A percentile compares a stretch with the other conserved stretches of the same genome.
These are phyloP conservation scores for Phylloporus rhodoxanthus DNA, from an alignment of 768 basidiomycete genomes.

Conservation along the genomic window DNA sequence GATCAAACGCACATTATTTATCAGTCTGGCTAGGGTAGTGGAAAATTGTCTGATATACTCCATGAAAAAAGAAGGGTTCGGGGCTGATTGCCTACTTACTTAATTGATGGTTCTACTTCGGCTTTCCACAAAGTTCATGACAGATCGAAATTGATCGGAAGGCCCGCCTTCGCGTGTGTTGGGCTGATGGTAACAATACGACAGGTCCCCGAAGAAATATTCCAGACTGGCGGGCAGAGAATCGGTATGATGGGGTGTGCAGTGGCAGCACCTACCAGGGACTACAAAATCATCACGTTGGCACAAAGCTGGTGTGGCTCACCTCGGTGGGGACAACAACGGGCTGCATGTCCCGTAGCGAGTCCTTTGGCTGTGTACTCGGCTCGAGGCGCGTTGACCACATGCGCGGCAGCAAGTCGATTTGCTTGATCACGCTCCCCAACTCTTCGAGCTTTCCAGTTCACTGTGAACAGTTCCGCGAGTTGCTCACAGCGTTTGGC, in stretches of 20 bases:
- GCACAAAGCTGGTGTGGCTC: background rate
- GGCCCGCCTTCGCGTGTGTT: no score
- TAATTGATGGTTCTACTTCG: no score
- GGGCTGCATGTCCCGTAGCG: no score
- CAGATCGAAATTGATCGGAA: slow-evolving; percentile 8
- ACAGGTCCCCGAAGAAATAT: background rate
- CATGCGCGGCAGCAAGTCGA: slow-evolving; percentile 22
- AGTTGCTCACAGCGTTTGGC: slow-evolving; percentile 44
- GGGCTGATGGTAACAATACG: no score
- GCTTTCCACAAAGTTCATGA: slow-evolving; percentile 9
- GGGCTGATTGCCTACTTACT: no score
- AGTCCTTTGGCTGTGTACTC: no score
- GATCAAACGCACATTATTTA: no score
- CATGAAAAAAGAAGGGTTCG: no score
- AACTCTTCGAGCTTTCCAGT: slow-evolving; percentile 46
- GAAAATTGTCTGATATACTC: no score
- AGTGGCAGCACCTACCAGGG: background rate
- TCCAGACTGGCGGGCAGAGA: background rate
- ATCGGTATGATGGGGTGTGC: slow-evolving; percentile 5
- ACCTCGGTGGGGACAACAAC: slow-evolving; percentile 26
- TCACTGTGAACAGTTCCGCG: slow-evolving; percentile 44
- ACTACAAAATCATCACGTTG: slow-evolving; percentile 7
- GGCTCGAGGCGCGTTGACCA: background rate
- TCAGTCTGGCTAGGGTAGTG: no score
- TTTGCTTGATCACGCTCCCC: slow-evolving; percentile 36